Evolutionary conservation across 306 rosid species (phyloP), one percentile per base, ranked within the genome.

Genomic region (Castanospermum australe): DNA sequence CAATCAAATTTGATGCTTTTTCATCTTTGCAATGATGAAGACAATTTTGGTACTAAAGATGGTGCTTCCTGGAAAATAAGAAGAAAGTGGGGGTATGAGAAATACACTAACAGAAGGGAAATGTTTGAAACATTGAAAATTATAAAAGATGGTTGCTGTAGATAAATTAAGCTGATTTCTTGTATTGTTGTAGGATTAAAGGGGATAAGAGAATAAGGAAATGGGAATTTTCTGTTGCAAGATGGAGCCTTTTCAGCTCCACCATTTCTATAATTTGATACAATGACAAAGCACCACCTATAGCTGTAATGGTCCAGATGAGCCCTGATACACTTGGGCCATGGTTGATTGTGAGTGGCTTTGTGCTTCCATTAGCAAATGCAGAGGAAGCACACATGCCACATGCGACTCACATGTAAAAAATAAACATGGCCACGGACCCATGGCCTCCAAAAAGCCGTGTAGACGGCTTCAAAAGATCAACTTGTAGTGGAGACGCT

Each of bases 11-110:
- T 22, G 63, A 8, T 48, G 39, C 38, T 76, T 60, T 76, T 68
- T 76, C 78, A 76, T 69, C 20, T 30, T 18, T 14, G 67, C 54
- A 82, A 74, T 81, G 71, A 67, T 79, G 83, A 71, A 71, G 25
- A 71, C 78, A 79, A 48, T 69, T 79, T 68, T 25, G 67, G 73
- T 25, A 71, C 25, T 36, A 71, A 62, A 38, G 66, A 59, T 72
- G 80, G 72, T 72, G 69, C 17, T 65, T 56, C 66, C 6, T 8
- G 33, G 62, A 42, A 83, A 45, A 56, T 66, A 64, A 72, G 68
- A 65, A 65, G 66, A 64, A 83, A 83, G 80, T 72, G 80, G 71
- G 45, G 36, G 71, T 57, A 74, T 24, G 65, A 32, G 57, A 62
- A 75, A 67, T 22, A 47, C 77, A 59, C 81, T 67, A 47, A 47